A percentile compares a stretch with the other conserved stretches of the same genome.
Evolutionary conservation across 2,329 filamentous ascomycete species (phyloP).

Genomic region (Pestalotiopsis fici): DNA sequence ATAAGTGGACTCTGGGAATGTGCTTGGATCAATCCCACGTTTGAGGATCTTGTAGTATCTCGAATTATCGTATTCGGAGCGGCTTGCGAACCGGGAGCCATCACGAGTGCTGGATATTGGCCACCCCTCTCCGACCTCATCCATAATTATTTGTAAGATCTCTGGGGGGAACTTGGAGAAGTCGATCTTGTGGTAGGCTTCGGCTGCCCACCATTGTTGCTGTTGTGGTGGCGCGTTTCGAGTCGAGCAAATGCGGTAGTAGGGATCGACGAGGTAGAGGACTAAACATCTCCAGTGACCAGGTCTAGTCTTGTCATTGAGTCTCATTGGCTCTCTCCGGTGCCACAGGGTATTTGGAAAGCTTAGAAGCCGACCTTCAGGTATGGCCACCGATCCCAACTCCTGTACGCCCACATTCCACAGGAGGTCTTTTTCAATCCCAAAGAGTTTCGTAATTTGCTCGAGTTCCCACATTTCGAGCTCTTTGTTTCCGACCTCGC

Average conservation of each 20-base stretch:
- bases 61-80: too few species aligned
- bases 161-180: neutral
- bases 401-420: constrained; percentile 32
- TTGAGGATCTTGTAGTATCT: too few species aligned
- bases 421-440: neutral
- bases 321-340: neutral
- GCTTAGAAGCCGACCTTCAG: constrained; percentile 49
- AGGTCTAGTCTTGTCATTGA: neutral
- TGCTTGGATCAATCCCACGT: too few species aligned
- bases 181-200: constrained; percentile 4
- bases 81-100: too few species aligned
- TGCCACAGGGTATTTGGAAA: constrained; percentile 56
- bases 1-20: too few species aligned
- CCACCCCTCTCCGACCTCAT: constrained; percentile 4
- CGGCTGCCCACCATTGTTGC: constrained; percentile 4
- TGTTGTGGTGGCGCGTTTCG: constrained; percentile 5
- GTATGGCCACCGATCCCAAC: constrained; percentile 49
- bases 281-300: neutral
- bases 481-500: constrained; percentile 34
- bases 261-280: constrained; percentile 1
- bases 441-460: constrained; percentile 11
- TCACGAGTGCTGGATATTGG: too few species aligned
- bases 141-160: neutral
- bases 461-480: constrained; percentile 35
- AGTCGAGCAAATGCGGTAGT: neutral